Base-by-base conservation (phyloP, 2,329 filamentous ascomycete species). In the Talaromyces funiculosus region DNA sequence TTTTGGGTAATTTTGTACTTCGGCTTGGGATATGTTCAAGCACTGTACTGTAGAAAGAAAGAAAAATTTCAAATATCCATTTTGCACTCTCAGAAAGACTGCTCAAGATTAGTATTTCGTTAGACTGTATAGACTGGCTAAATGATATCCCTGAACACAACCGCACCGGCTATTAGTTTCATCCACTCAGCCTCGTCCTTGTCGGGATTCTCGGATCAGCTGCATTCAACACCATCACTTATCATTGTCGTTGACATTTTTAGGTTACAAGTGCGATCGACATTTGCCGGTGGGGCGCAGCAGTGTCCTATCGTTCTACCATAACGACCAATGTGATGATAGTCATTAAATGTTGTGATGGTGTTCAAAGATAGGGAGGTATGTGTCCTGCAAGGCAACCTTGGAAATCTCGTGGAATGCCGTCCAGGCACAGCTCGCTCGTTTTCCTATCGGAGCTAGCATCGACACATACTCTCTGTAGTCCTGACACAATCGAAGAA, bases 311-410 rank as follows among this genome's bases (percentile, higher is more conserved):
- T 0, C 69, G 64, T 29, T 75, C 70, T 0, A 71, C 70, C 18
- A 74, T 71, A 7, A 72, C 57, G 0, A 69, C 67, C 9, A 75
- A 56, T 1, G 73, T 61, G 40, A 71, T 72, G 0, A 67, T 73
- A 71, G 29, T 64, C 66, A 7, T 65, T 71, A 57, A 67, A 71
- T 3, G 68, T 68, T 31, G 58, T 69, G 67, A 47, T 2, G 68
- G 71, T 18, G 63, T 67, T 73, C 72, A 74, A 3, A 75, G 67
- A 51, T 72, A 75, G 61, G 68, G 2, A 72, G 64, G 61, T 68
- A 70, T 12, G 67, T 69, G 49, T 24, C 67, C 68, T 0, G 62
- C 68, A 1, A 70, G 63, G 51, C n/a, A n/a, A n/a, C n/a, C n/a
- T n/a, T n/a, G n/a, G 69, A 70, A 16, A 70, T 53, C 6, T 31